These are phyloP conservation scores for Geotrichum phurueaensis DNA, from an alignment of 1,139 yeast species.

Conservation along the genomic window DNA sequence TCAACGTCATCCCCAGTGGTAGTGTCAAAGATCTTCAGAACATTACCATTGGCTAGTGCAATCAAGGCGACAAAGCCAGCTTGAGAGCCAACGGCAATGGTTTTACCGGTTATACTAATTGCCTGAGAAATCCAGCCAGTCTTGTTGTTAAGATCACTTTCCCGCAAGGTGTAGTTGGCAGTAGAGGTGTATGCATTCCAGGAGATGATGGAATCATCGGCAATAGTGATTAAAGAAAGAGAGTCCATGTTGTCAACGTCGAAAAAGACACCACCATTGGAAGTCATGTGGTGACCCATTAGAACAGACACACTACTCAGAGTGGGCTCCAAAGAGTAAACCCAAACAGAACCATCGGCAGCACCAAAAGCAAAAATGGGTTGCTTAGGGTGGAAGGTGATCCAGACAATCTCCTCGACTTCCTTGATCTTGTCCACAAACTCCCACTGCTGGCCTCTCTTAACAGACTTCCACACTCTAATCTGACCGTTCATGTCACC, in stretches of 20 bases:
- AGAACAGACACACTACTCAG: conserved; percentile 70
- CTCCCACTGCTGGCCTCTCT: conserved; percentile 80
- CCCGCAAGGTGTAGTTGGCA: conserved; percentile 51
- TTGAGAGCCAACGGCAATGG: conserved; percentile 67
- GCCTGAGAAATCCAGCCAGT: conserved; percentile 85
- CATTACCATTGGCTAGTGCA: conserved; percentile 65
- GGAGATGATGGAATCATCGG: conserved; percentile 80
- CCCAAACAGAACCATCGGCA: conserved; percentile 91
- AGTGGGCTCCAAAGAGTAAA: conserved; percentile 57
- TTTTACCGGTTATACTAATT: conserved; percentile 44
- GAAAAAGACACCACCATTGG: conserved; percentile 65
- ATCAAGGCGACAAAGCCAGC: conserved; percentile 79
- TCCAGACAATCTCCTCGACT: conserved; percentile 80
- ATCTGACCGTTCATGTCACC: conserved; percentile 94
- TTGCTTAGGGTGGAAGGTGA: conserved; percentile 70
- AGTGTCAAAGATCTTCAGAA: conserved; percentile 49
- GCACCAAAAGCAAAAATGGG: conserved; percentile 87
- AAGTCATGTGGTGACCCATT: conserved; percentile 70
- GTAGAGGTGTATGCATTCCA: conserved; percentile 87
- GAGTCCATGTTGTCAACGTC: conserved; percentile 54
- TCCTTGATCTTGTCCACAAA: conserved; percentile 68
- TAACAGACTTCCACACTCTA: conserved; percentile 62
- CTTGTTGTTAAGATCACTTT: conserved; percentile 56
- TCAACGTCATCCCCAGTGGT: conserved; percentile 58
- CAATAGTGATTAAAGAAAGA: conserved; percentile 62